A percentile compares a stretch with the other conserved stretches of the same genome.
These are phyloP conservation scores for Pythium apleroticum DNA, from an alignment of 352 stramenopile genomes.

Conservation along the genomic window DNA sequence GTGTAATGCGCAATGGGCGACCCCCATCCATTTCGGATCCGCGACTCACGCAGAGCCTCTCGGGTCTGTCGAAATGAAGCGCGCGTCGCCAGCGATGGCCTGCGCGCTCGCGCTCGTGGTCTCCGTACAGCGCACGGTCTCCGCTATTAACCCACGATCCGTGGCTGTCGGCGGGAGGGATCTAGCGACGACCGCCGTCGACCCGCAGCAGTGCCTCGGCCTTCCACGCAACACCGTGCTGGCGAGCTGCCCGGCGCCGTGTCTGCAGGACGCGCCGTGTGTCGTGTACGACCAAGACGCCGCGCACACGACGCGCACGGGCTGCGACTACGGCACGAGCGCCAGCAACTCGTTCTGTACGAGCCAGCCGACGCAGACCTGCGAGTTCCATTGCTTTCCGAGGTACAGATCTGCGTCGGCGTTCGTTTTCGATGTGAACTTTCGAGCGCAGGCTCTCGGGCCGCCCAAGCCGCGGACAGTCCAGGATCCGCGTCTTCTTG, in stretches of 20 bases:
- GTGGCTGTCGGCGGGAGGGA: no score
- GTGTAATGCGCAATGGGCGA: no score
- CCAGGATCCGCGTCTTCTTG: not conserved
- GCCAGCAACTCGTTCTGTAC: not conserved
- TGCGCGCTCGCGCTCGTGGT: no score
- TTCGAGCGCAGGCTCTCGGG: not conserved
- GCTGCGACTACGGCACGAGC: not conserved
- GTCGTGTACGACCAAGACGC: not conserved
- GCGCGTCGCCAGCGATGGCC: no score
- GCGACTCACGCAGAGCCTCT: no score
- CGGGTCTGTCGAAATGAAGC: no score
- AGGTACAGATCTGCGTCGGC: not conserved
- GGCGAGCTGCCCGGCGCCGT: not conserved
- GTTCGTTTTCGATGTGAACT: not conserved
- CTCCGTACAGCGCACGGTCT: no score
- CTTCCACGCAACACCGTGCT: not conserved
- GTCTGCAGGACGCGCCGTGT: not conserved
- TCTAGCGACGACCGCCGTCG: no score
- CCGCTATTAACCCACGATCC: no score
- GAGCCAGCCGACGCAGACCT: not conserved
- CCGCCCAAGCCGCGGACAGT: not conserved
- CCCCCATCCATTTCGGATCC: no score
- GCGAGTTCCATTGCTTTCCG: constrained; percentile 1
- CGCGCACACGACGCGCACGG: not conserved
- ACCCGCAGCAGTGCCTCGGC: not conserved